Evolutionary conservation across 208 protist genomes (phyloP).

Genomic region (Acanthamoeba triangularis): DNA sequence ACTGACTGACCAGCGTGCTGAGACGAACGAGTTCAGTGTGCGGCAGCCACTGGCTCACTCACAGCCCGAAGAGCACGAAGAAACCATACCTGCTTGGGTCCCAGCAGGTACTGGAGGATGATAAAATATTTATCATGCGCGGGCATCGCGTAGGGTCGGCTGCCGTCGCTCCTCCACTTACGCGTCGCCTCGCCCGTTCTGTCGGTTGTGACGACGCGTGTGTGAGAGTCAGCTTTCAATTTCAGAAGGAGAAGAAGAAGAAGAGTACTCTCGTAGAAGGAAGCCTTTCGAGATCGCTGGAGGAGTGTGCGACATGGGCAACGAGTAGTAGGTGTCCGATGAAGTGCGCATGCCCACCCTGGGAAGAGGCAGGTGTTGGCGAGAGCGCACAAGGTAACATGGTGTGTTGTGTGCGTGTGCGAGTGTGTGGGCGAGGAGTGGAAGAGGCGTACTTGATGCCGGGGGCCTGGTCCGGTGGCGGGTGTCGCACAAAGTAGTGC

Average conservation of each 20-base stretch:
- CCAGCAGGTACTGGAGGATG: constrained; percentile 42
- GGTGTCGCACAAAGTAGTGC: constrained; percentile 74
- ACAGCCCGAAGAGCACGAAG: too few relatives aligned
- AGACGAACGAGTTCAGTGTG: too few relatives aligned
- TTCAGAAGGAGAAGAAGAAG: neutral
- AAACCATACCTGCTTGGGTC: neutral
- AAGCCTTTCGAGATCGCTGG: constrained; percentile 23
- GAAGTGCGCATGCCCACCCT: neutral
- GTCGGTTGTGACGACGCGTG: neutral
- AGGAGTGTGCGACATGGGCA: neutral
- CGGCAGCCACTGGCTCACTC: too few relatives aligned
- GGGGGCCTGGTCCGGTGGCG: neutral
- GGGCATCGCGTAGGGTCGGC: neutral
- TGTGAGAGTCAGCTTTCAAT: neutral
- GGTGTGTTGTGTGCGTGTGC: too few relatives aligned
- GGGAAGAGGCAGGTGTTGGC: neutral
- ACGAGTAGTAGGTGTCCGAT: neutral
- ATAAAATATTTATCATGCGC: constrained; percentile 71
- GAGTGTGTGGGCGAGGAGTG: neutral
- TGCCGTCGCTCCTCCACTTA: constrained; percentile 47
- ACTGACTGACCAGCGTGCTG: too few relatives aligned
- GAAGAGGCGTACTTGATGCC: neutral
- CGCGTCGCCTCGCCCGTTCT: neutral
- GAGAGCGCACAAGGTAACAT: neutral
- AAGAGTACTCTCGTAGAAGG: neutral